A percentile compares a stretch with the other conserved stretches of the same genome.
These are phyloP conservation scores for Plasmodium vivax DNA, from an alignment of 169 alveolate genomes.

Conservation along the genomic window DNA sequence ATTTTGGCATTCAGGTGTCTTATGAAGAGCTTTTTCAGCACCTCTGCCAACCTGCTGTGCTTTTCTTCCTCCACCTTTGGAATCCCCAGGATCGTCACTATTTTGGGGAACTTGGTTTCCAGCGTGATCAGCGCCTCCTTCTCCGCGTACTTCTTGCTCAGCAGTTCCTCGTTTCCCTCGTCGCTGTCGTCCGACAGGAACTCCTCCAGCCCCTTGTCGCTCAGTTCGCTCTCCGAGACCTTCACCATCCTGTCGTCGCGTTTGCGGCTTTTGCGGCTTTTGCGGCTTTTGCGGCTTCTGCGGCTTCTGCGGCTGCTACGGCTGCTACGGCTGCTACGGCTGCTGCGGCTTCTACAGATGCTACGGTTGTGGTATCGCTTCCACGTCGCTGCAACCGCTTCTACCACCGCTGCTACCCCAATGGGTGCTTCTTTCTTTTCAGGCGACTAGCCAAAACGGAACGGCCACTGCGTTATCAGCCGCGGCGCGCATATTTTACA, in stretches of 20 bases:
- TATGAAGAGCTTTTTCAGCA: slow-evolving; percentile 76
- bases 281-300: no score
- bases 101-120: slow-evolving; percentile 76
- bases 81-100: slow-evolving; percentile 76
- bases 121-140: slow-evolving; percentile 78
- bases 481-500: background rate
- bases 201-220: slow-evolving; percentile 76
- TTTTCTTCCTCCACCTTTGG: slow-evolving; percentile 78
- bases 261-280: no score
- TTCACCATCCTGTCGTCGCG: slow-evolving; percentile 49
- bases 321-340: no score
- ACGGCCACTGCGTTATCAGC: background rate
- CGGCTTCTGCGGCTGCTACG: no score
- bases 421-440: background rate
- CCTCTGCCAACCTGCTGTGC: slow-evolving; percentile 78
- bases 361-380: no score
- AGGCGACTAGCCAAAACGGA: background rate
- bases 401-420: background rate
- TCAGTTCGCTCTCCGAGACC: slow-evolving; percentile 75
- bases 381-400: no score
- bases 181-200: slow-evolving; percentile 79
- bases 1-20: slow-evolving; percentile 74
- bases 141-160: slow-evolving; percentile 76
- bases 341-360: no score
- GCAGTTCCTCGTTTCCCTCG: slow-evolving; percentile 77